phyloP scores from a whole-genome alignment of 2,329 filamentous ascomycete species.

The Trichophyton simii region DNA sequence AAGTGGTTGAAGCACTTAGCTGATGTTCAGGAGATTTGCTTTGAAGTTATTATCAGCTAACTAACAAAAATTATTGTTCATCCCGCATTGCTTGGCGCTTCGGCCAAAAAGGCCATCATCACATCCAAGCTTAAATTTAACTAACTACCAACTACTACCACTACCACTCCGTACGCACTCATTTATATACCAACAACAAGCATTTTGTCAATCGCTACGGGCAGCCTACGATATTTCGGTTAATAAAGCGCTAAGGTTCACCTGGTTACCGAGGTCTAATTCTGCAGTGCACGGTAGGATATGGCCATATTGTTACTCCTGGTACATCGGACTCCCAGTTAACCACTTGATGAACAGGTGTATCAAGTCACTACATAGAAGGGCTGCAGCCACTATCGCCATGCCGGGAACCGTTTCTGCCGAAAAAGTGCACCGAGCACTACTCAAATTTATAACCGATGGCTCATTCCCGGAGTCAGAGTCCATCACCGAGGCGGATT shows the following conservation, averaged over 20 bases:
- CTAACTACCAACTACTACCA: too few relatives aligned
- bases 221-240: background rate
- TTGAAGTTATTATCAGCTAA: too few relatives aligned
- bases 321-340: background rate
- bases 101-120: background rate
- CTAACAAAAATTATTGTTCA: too few relatives aligned
- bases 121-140: background rate
- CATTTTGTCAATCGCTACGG: background rate
- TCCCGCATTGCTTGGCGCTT: background rate
- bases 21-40: background rate
- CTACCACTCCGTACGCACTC: background rate
- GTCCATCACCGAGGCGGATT: constrained; percentile 40
- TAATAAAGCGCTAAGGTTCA: background rate
- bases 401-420: constrained; percentile 29
- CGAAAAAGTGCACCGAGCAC: constrained; percentile 42
- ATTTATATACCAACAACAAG: background rate
- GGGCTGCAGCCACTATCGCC: background rate
- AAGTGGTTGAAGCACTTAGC: background rate
- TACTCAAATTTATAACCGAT: constrained; percentile 51
- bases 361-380: background rate
- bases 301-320: background rate
- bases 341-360: background rate
- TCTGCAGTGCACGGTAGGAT: background rate
- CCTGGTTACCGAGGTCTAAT: background rate
- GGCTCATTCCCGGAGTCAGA: constrained; percentile 47